Base-by-base conservation (phyloP, 1,284 basidiomycete species). In the Veloboletus limbatus region DNA sequence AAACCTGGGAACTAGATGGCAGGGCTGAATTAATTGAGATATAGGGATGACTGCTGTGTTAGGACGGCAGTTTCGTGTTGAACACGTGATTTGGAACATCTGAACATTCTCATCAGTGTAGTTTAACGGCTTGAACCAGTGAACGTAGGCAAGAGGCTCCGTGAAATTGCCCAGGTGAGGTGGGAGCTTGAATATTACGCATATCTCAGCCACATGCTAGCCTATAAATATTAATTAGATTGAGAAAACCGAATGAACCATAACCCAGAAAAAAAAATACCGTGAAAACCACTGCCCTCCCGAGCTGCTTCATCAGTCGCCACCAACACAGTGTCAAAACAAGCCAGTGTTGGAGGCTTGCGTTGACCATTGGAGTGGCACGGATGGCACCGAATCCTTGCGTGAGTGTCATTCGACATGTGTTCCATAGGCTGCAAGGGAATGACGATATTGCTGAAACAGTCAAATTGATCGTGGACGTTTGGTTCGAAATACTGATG, bases 1-100 rank as follows among this genome's bases (percentile, higher is more conserved):
- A 18, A 56, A 56, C 11, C 22, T 28, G 8, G 52, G 52, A 2
- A 51, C 21, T 4, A 56, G 32, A 8, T 56, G 54, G 2, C 45
- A 53, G 3, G 16, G 26, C 10, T 51, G 47, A 5, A 40, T 2
- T 14, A 55, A 4, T 3, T 28, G 9, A 22, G 14, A 18, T 2
- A 48, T 2, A 0, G 31, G 43, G 3, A 56, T 6, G 2, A 56
- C 20, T 0, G 17, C 14, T 4, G 48, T 20, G n/a, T 45, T 22
- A 0, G 36, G 24, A 0, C 7, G 9, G 10, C 8, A 25, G 7
- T 37, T 16, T 6, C 25, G 13, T 3, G 24, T 37, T 0, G 43
- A 47, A 3, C 17, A 14, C 1, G 18, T n/a, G 4, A 56, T 4
- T 3, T 4, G 4, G 25, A 48, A 56, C 39, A 56, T 45, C 6